phyloP scores from a whole-genome alignment of 768 basidiomycete genomes.

The Russula brevipes region DNA sequence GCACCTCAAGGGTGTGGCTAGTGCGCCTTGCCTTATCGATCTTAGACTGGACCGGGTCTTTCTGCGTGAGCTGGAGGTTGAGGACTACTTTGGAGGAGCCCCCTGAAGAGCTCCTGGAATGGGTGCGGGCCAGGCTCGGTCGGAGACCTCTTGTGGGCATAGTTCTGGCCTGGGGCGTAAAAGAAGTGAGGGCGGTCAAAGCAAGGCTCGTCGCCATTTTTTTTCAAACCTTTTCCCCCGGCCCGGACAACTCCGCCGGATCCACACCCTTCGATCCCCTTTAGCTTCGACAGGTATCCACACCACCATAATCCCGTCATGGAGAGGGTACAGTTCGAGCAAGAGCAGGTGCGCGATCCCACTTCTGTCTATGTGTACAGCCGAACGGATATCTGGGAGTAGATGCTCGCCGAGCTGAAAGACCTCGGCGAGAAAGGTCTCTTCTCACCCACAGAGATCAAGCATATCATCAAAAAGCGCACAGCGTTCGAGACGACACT shows the following conservation, averaged over 20 bases:
- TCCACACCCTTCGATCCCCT: not conserved
- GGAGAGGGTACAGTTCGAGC: constrained; percentile 92
- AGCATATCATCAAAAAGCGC: constrained; percentile 78
- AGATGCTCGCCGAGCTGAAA: constrained; percentile 95
- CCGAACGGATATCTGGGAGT: not conserved
- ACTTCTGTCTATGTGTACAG: not conserved
- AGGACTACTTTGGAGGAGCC: constrained; percentile 50
- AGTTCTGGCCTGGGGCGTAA: constrained; percentile 3
- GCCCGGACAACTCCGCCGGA: constrained; percentile 2
- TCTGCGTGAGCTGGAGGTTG: constrained; percentile 66
- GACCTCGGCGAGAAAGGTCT: constrained; percentile 81
- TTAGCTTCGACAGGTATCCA: too few species aligned
- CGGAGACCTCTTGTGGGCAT: constrained; percentile 53
- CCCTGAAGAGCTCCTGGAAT: constrained; percentile 58
- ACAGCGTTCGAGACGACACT: constrained; percentile 81
- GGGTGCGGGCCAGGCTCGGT: constrained; percentile 48
- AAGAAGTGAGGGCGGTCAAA: not conserved
- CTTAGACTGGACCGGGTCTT: constrained; percentile 44
- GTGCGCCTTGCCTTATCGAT: constrained; percentile 52
- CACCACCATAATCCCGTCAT: constrained; percentile 36
- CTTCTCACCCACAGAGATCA: constrained; percentile 80
- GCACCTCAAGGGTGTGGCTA: constrained; percentile 42
- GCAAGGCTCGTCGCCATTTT: not conserved
- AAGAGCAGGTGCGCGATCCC: constrained; percentile 62
- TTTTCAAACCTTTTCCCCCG: constrained; percentile 3